Evolutionary conservation across 768 basidiomycete species (phyloP).

Genomic region (Russula ochroleuca): DNA sequence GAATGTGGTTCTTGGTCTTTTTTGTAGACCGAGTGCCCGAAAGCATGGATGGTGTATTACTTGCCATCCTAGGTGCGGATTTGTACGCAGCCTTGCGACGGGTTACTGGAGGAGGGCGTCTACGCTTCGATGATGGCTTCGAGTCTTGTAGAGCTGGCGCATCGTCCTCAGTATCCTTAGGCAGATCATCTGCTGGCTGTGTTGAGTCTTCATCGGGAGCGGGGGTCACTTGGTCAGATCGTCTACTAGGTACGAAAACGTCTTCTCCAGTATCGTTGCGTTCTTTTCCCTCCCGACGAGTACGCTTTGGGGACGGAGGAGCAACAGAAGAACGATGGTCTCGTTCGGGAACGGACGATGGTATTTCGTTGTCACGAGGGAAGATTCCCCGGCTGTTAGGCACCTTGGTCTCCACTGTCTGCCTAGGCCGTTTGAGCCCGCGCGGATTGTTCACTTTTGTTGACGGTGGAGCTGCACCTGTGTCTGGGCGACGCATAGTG

Average conservation of each 20-base stretch:
- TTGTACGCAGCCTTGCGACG: conserved; percentile 32
- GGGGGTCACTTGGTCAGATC: conserved; percentile 19
- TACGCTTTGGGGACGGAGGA: conserved; percentile 14
- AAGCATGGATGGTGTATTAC: conserved; percentile 30
- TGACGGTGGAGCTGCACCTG: conserved; percentile 7
- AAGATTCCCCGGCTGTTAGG: neutral
- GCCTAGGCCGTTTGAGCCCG: conserved; percentile 16
- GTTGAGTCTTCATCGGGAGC: conserved; percentile 40
- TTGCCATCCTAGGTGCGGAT: conserved; percentile 25
- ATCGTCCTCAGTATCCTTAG: conserved; percentile 32
- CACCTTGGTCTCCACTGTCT: neutral
- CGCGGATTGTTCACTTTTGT: conserved; percentile 28
- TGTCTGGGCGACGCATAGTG: conserved; percentile 19
- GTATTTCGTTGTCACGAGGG: conserved; percentile 29
- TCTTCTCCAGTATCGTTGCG: neutral
- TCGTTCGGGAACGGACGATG: conserved; percentile 59
- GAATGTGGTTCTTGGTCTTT: conserved; percentile 27
- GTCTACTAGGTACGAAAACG: neutral
- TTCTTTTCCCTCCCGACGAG: conserved; percentile 6
- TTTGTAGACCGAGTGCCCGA: conserved; percentile 25
- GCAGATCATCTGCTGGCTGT: conserved; percentile 43
- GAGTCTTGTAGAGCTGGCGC: conserved; percentile 17
- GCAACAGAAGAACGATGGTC: conserved; percentile 32
- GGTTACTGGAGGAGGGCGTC: conserved; percentile 34
- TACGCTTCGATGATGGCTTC: conserved; percentile 42